Evolutionary conservation across 2,329 filamentous ascomycete species (phyloP), one percentile per base, ranked within the genome.

Genomic region (Trichoderma gracile): DNA sequence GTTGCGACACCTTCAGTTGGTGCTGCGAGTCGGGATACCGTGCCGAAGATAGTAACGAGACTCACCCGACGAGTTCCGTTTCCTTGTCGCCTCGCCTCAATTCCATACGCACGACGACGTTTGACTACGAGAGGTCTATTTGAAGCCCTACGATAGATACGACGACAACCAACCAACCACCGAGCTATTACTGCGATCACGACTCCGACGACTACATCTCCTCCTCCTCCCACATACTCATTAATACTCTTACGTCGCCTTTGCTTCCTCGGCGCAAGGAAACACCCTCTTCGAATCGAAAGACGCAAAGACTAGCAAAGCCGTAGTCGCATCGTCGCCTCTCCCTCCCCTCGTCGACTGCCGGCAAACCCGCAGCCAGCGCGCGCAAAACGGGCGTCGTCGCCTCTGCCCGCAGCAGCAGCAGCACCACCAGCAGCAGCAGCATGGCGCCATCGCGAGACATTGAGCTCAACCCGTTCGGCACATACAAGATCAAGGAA

Each of bases 391-490:
- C n/a, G 56, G 57, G 40, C 54, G 43, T 47, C 23, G 27, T 33
- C 33, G 1, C 12, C 12, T 38, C 33, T 38, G 10, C 33, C 33
- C 14, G 12, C 12, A 38, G 30, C 30, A 38, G 33, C 33, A 38
- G 55, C 55, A 58, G 27, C 40, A 72, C n/a, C n/a, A n/a, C n/a
- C 30, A 38, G 33, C 33, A 38, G 55, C 55, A 58, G 27, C 40
- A 72, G 56, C 67, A 81, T 78, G 78, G 78, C 79, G 49, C 73
- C 73, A 47, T 72, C 74, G 43, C 73, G 73, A 64, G 78, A 81
- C 70, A 78, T 86, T 70, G 82, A 86, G 72, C 79, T 89, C 72
- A 85, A 84, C 70, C 83, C 82, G 42, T 81, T 85, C 73, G 80
- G 81, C 65, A 83, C 80, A 52, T 81, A 86, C 72, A 82, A 83